A percentile compares a stretch with the other conserved stretches of the same genome.
phyloP scores from a whole-genome alignment of 257 asterid genomes.

The Solanum dulcamara region DNA sequence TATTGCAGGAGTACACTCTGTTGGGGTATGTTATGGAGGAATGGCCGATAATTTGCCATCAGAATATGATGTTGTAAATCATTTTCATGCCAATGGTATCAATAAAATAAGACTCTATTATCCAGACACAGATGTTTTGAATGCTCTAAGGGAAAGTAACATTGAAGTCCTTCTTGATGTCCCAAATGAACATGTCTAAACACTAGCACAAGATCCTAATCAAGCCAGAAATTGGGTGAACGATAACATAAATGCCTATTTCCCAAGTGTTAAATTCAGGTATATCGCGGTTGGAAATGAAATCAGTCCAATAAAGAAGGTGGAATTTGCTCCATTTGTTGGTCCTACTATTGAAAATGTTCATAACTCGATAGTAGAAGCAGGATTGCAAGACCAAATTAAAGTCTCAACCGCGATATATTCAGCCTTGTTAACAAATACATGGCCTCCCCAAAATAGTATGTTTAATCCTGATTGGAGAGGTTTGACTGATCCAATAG shows the following conservation, averaged over 20 bases:
- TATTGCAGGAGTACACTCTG: conserved; percentile 21
- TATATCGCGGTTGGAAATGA: conserved; percentile 41
- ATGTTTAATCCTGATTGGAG: neutral
- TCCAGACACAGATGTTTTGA: conserved; percentile 21
- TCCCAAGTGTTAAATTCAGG: conserved; percentile 17
- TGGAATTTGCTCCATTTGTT: neutral
- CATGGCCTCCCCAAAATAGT: conserved; percentile 26
- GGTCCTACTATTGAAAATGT: conserved; percentile 27
- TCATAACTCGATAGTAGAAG: conserved; percentile 4
- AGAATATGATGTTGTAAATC: conserved; percentile 9
- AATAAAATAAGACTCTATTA: conserved; percentile 30
- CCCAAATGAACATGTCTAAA: conserved; percentile 25
- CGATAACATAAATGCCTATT: conserved; percentile 5
- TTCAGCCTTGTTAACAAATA: conserved; percentile 1
- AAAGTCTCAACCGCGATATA: conserved; percentile 26
- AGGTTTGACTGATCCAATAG: conserved; percentile 11
- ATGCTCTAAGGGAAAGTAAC: conserved; percentile 20
- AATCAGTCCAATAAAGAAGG: conserved; percentile 13
- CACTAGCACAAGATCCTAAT: conserved; percentile 11
- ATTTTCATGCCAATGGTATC: conserved; percentile 25
- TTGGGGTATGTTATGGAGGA: conserved; percentile 34
- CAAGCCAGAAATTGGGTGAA: conserved; percentile 27
- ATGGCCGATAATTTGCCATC: conserved; percentile 19
- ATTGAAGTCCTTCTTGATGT: conserved; percentile 28
- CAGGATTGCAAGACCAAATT: conserved; percentile 5